phyloP scores from a whole-genome alignment of 2,329 filamentous ascomycete species.

The Thelonectria discophora region DNA sequence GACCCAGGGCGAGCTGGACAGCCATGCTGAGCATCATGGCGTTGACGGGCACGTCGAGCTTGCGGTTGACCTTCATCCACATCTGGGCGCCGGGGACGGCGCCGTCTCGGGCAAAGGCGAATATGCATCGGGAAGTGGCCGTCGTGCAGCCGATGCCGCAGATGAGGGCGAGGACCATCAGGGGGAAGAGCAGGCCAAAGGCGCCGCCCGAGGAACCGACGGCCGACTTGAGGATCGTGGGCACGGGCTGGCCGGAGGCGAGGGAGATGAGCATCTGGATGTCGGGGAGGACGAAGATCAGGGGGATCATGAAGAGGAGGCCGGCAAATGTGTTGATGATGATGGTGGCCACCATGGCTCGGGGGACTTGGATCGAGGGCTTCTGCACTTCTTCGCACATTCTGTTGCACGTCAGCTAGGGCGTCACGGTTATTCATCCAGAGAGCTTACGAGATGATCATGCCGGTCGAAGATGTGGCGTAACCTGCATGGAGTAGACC shows the following conservation, averaged over 20 bases:
- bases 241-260: constrained; percentile 64
- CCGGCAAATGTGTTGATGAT: constrained; percentile 73
- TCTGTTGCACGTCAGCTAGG: constrained; percentile 47
- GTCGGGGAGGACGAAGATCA: constrained; percentile 75
- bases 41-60: constrained; percentile 72
- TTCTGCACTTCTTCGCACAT: constrained; percentile 79
- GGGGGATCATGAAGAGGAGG: constrained; percentile 72
- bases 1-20: constrained; percentile 69
- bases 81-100: constrained; percentile 70
- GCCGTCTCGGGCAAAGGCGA: constrained; percentile 76
- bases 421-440: constrained; percentile 1
- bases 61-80: constrained; percentile 70
- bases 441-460: constrained; percentile 75
- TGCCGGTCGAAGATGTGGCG: constrained; percentile 78
- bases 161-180: constrained; percentile 72
- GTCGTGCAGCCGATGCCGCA: constrained; percentile 77
- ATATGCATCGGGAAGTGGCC: constrained; percentile 72
- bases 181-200: constrained; percentile 69
- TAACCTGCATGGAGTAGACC: constrained; percentile 78
- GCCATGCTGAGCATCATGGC: constrained; percentile 77
- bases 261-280: constrained; percentile 63
- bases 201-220: constrained; percentile 68
- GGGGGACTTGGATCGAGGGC: constrained; percentile 73
- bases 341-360: constrained; percentile 75
- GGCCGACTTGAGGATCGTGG: constrained; percentile 69